A percentile compares a stretch with the other conserved stretches of the same genome.
Evolutionary conservation across 1,284 basidiomycete genomes (phyloP).

Genomic region (Bondarzewia mesenterica): DNA sequence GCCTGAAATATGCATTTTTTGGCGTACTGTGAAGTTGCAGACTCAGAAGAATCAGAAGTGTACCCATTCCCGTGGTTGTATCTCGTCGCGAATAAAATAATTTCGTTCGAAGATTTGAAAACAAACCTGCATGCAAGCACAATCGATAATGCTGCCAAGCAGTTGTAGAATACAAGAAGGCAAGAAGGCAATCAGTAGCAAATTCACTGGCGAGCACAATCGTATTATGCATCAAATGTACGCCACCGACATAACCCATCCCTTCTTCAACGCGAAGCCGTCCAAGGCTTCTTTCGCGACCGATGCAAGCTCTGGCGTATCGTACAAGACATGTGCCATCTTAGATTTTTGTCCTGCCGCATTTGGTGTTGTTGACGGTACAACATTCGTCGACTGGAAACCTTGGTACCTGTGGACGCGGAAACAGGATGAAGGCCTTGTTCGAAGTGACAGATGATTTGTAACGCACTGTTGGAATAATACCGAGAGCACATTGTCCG

Average conservation of each 20-base stretch:
- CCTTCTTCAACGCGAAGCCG: conserved; percentile 75
- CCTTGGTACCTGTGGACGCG: conserved; percentile 56
- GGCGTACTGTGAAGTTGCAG: too few relatives aligned
- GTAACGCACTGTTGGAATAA: conserved; percentile 79
- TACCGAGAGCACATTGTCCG: conserved; percentile 72
- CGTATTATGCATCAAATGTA: conserved; percentile 47
- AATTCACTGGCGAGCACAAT: not conserved
- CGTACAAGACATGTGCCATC: conserved; percentile 71
- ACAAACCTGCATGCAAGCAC: too few relatives aligned
- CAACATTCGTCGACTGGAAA: conserved; percentile 62
- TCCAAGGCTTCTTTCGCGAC: conserved; percentile 73
- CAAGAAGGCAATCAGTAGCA: too few relatives aligned
- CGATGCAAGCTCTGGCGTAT: conserved; percentile 61
- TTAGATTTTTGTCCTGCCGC: conserved; percentile 54
- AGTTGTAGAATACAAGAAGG: too few relatives aligned
- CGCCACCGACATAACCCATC: conserved; percentile 71
- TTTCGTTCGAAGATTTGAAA: too few relatives aligned
- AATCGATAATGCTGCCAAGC: too few relatives aligned
- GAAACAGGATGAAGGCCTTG: not conserved
- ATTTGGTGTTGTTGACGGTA: conserved; percentile 56
- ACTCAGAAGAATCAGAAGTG: too few relatives aligned
- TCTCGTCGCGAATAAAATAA: too few relatives aligned
- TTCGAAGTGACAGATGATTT: not conserved
- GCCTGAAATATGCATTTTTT: not conserved
- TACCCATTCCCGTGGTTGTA: not conserved